phyloP scores from a whole-genome alignment of 805 yeast genomes.

The Kodamaea fukazawae region DNA sequence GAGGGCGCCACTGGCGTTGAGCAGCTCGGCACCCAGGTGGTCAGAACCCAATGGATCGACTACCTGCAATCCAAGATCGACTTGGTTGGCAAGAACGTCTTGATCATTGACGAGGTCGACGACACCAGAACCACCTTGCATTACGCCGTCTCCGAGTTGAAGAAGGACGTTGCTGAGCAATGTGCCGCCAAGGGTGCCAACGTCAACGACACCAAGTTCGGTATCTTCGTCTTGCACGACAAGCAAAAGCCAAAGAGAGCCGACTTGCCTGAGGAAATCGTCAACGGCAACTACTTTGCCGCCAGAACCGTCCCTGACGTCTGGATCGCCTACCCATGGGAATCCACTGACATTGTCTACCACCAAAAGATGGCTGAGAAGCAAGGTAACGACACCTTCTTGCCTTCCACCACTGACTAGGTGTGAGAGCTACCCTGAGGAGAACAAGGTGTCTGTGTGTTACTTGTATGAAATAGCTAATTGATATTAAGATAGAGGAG shows the following conservation, averaged over 20 bases:
- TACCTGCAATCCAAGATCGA: conserved; percentile 61
- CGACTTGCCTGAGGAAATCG: conserved; percentile 61
- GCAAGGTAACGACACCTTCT: conserved; percentile 67
- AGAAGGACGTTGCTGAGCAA: conserved; percentile 66
- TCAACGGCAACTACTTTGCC: conserved; percentile 64
- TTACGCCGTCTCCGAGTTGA: conserved; percentile 71
- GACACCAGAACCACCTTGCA: conserved; percentile 84
- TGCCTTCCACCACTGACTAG: conserved; percentile 17
- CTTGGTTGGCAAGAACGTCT: conserved; percentile 64
- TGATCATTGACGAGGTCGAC: conserved; percentile 82
- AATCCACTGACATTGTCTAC: conserved; percentile 67
- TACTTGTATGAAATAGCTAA: too few relatives aligned
- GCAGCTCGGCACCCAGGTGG: conserved; percentile 57
- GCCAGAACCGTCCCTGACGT: conserved; percentile 73
- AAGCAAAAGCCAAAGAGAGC: conserved; percentile 72
- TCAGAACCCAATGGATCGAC: conserved; percentile 83
- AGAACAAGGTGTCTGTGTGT: too few relatives aligned
- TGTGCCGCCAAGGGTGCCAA: conserved; percentile 50
- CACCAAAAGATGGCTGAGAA: conserved; percentile 70
- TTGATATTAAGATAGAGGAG: too few relatives aligned
- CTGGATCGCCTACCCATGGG: conserved; percentile 92
- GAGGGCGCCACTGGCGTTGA: conserved; percentile 50
- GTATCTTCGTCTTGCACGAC: conserved; percentile 76
- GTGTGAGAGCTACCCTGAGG: too few relatives aligned
- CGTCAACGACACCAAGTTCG: conserved; percentile 56